Evolutionary conservation across 208 protist species (phyloP), one percentile per base, ranked within the genome.

Genomic region (Herpetomonas tarakana): DNA sequence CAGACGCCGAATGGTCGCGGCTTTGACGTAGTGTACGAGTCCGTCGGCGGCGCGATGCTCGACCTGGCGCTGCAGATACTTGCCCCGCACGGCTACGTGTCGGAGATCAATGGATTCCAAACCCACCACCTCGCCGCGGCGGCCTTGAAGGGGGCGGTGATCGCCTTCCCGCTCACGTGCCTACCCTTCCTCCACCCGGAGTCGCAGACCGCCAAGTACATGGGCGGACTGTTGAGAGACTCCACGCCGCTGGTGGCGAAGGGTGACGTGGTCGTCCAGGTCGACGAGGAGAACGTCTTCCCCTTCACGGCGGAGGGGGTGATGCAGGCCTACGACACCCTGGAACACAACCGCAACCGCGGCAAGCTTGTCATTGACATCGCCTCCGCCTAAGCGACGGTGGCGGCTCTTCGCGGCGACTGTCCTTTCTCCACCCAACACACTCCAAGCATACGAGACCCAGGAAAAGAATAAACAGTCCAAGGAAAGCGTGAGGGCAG

Each of bases 1-100:
- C 26, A 22, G 29, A 62, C 58, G 22, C 26, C 24, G 2, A 21
- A 54, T 24, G 53, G 53, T 12, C 50, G 47, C 2, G 64, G 64
- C 55, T 69, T 69, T 28, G 55, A 69, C 64, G 35, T 69, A 46
- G 49, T 69, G 28, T 69, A 52, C 51, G 64, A 69, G 21, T 29
- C 55, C 11, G 27, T 62, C 18, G 64, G 64, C 38, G 46, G 7
- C 0, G 55, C 46, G 19, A 51, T 31, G 50, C 39, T 69, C 28
- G 56, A 54, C 4, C 45, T 35, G 18, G 6, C n/a, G 21, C 44
- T 62, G n/a, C 3, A 55, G 21, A 19, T 47, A 27, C 52, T 57
- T 1, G 64, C 64, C 4, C 45, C 56, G 19, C 47, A 62, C 39
- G 64, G 64, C 28, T 58, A 62, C 39, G 28, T 61, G 0, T 11